Conservation (phyloP, 495 filamentous ascomycete species). For the Penicillium antarcticum region DNA sequence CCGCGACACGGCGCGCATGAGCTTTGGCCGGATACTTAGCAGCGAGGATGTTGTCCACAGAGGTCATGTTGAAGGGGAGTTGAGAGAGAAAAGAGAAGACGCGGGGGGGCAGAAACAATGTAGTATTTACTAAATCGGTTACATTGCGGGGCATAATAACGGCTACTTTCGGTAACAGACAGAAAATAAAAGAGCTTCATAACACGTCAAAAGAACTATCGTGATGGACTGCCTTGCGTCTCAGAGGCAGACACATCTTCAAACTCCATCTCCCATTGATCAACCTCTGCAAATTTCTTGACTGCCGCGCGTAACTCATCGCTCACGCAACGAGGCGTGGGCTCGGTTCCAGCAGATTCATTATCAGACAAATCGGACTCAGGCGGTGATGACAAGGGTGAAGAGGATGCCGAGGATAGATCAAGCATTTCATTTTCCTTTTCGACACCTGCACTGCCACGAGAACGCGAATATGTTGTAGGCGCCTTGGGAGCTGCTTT, state of each 20-base stretch:
- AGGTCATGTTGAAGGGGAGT: conserved; percentile 24
- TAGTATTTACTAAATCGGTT: not conserved
- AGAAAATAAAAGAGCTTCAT: not conserved
- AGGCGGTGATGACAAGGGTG: conserved; percentile 37
- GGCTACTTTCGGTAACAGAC: conserved; percentile 3
- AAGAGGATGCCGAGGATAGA: conserved; percentile 36
- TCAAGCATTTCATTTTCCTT: conserved; percentile 15
- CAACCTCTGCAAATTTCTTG: conserved; percentile 64
- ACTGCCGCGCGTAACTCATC: conserved; percentile 36
- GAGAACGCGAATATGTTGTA: conserved; percentile 11
- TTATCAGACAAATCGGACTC: conserved; percentile 33
- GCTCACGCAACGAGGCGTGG: conserved; percentile 24
- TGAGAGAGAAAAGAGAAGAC: not conserved
- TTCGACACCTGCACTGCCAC: conserved; percentile 10
- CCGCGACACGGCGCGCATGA: conserved; percentile 78
- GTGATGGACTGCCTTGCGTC: conserved; percentile 11
- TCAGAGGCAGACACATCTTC: conserved; percentile 50
- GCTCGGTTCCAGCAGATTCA: conserved; percentile 12
- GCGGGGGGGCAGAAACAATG: conserved; percentile 1
- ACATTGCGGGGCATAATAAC: conserved; percentile 15
- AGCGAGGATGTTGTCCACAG: conserved; percentile 46
- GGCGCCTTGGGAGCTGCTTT: not conserved
- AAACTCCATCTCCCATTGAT: conserved; percentile 72
- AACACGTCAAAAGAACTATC: conserved; percentile 16
- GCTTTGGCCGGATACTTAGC: conserved; percentile 95